Base-by-base conservation (phyloP, 2,329 filamentous ascomycete species). In the Blastomyces silverae region DNA sequence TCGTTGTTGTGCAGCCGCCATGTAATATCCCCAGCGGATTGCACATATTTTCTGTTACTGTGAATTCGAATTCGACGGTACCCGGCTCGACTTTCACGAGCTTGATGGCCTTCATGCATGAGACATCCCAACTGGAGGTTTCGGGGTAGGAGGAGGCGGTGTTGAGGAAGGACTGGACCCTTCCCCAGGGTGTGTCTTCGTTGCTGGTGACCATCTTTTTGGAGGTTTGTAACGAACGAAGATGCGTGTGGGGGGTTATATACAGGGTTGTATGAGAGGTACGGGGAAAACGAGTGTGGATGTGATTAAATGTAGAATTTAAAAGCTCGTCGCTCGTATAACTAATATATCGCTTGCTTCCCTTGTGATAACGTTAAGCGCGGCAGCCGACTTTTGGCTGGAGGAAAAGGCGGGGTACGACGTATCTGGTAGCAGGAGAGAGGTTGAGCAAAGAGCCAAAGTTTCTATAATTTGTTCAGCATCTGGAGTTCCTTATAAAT, bases 11-110 rank as follows among this genome's bases (percentile, higher is more conserved):
- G 67, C 85, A 87, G 20, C 94, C 94, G 20, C 89, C 91, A 76
- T 94, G 94, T 72, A 97, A 80, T 76, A 96, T 97, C 52, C 92
- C 93, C 72, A 97, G 78, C 67, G 90, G 84, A 81, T 97, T 97
- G 66, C 92, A 96, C 71, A 97, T 80, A 73, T 96, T 91, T 22
- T 89, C 86, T 46, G 92, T 96, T 75, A 97, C 95, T 71, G 67
- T 76, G 66, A 64, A 66, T 28, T 53, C 57, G 52, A 65, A 61
- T 52, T 65, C 58, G 17, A 44, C 63, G 31, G 64, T 52, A 13
- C 44, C 22, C 48, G 63, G 22, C 17, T 25, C 46, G 13, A 37
- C 63, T 25, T 46, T 39, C 5, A 46, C 28, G 15, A 64, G 56
- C 31, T 58, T 61, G 55, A 55, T 39, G 17, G 46, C n/a, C 42